Evolutionary conservation across 495 filamentous ascomycete genomes (phyloP), one percentile per base, ranked within the genome.

Genomic region (Talaromyces proteolyticus): DNA sequence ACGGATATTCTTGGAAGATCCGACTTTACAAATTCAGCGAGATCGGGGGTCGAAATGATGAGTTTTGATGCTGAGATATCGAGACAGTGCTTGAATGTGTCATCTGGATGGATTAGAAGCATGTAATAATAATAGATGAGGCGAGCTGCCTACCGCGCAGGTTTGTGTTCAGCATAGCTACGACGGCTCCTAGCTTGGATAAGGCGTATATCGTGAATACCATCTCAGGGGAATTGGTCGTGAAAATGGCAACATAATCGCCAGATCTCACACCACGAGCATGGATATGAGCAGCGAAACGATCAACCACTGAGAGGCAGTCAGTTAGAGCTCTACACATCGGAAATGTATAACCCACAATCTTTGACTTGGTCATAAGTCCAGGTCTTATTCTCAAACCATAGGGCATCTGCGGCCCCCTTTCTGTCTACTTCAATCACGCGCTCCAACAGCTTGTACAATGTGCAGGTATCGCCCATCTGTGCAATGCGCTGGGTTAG

Each of bases 121-220:
- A 41, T 54, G 6, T 3, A n/a, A 34, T 29, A 7, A 37, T 2
- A 26, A 45, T 14, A 49, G 1, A 18, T 12, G 3, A 8, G 24
- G 16, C 17, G 3, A 3, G 3, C 23, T 16, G 63, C 38, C 80
- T 77, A 51, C 85, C 87, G 12, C 78, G 77, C 19, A 97, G 66
- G 55, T 95, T 96, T 57, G 89, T 94, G 63, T 98, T 98, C 60
- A 98, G 84, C 57, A 95, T 87, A 3, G 92, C 91, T 17, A 91
- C 86, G 26, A 80, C 82, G 0, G 87, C 90, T 2, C 93, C 93
- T 22, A 96, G 73, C 12, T 85, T 82, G 76, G 91, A 94, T 23
- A 96, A 62, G 0, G 86, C 93, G 42, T 93, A 81, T 65, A 85
- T 81, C 3, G 88, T 47, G 59, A 94, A 87, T 2, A 96, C 64